Base-by-base conservation (phyloP, 495 filamentous ascomycete genomes). In the Aspergillus nidulans region DNA sequence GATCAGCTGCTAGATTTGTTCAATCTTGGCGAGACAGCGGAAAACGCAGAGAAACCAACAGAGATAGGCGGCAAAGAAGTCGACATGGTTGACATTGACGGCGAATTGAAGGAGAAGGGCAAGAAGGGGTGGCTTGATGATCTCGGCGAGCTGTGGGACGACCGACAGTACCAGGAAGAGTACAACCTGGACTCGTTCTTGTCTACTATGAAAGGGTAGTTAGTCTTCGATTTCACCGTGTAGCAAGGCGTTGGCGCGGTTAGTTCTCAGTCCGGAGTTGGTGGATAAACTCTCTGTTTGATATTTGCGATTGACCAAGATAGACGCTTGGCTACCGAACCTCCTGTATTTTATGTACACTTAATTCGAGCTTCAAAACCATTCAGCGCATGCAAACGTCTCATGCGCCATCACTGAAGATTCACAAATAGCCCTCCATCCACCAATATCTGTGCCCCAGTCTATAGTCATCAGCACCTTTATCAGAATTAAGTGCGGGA, bases 1-100 rank as follows among this genome's bases (percentile, higher is more conserved):
- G 94, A 96, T 63, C 90, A 98, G 70, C 92, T 98, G 57, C 83
- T 98, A 1, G 94, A 98, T 65, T 83, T 98, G 45, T 98, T 98
- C 77, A 97, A 86, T 66, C 77, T 97, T 8, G 89, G 90, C 57
- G 90, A 95, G 61, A 83, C 85, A 4, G 89, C 85, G 8, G 84
- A 75, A 16, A 77, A 85, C 34, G 82, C 86, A 40, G 85, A 88
- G 65, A 80, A 85, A 50, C 82, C 84, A 26, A 75, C 77, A 25
- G 71, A 73, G 8, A 49, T 69, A 7, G 58, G 65, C 28, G 80
- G 79, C 42, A 81, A 85, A 41, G 92, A 96, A 69, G 89, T 94
- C 64, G 90, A 96, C 62, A 92, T 95, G 85, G 90, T 97, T 42
- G 92, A 96, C 63, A 85, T 87, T 56, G 91, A 91, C 54, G 94